phyloP scores from a whole-genome alignment of 75 land plant genomes.

The Sequoiadendron giganteum region DNA sequence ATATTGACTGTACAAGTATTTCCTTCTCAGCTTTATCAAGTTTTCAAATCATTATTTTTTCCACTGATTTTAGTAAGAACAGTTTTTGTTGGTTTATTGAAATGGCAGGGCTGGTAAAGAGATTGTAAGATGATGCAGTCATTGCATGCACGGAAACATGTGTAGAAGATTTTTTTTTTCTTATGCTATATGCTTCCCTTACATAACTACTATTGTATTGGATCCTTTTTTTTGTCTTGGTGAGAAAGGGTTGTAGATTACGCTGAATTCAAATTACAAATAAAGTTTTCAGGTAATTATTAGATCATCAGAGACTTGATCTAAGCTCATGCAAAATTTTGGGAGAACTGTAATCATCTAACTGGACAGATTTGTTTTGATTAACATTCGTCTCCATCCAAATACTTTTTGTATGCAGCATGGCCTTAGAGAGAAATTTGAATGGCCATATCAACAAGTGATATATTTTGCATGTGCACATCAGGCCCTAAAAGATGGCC shows the following conservation, averaged over 20 bases:
- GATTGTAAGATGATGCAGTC: not conserved
- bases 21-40: not conserved
- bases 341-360: not conserved
- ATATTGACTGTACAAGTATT: not conserved
- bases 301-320: not conserved
- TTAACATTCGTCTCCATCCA: not conserved
- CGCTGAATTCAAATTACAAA: not conserved
- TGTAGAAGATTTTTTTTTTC: not conserved
- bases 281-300: not conserved
- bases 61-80: not conserved
- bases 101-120: not conserved
- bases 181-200: not conserved
- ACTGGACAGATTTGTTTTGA: not conserved
- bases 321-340: not conserved
- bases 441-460: not conserved
- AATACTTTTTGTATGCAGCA: not conserved
- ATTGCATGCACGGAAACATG: not conserved
- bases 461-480: not conserved
- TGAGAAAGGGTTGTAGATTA: not conserved
- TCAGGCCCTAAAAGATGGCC: not conserved
- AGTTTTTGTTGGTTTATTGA: not conserved
- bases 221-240: not conserved
- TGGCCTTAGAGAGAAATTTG: not conserved
- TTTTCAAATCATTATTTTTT: not conserved
- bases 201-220: not conserved